phyloP scores from a whole-genome alignment of 1,139 yeast species.

The Taphrina pruni region DNA sequence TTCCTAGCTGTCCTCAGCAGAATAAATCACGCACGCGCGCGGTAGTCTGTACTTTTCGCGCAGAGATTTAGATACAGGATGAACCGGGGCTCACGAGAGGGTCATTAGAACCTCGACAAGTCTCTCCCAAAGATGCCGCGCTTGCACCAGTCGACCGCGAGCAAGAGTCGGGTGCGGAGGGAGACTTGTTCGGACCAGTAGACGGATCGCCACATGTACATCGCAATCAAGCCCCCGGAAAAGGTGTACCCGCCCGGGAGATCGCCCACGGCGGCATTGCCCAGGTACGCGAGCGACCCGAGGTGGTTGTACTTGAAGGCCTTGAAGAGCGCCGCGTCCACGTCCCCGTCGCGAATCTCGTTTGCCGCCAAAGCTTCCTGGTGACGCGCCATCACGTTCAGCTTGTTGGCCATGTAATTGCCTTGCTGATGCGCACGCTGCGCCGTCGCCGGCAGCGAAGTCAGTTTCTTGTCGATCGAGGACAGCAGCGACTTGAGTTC shows the following conservation, averaged over 20 bases:
- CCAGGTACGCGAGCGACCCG: conserved; percentile 68
- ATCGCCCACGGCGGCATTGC: conserved; percentile 70
- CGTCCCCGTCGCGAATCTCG: conserved; percentile 58
- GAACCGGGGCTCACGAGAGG: too few relatives aligned
- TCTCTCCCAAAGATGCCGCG: conserved; percentile 50
- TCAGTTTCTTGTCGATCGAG: conserved; percentile 64
- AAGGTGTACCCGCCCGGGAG: conserved; percentile 62
- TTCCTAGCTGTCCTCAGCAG: too few relatives aligned
- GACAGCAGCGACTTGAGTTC: conserved; percentile 59
- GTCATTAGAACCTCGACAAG: conserved; percentile 37
- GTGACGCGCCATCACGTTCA: conserved; percentile 58
- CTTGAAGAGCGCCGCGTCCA: conserved; percentile 61
- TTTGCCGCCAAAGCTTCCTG: conserved; percentile 52
- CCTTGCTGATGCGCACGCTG: conserved; percentile 74
- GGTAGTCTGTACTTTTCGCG: too few relatives aligned
- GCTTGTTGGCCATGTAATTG: conserved; percentile 62
- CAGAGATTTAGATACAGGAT: too few relatives aligned
- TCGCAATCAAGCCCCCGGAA: conserved; percentile 66
- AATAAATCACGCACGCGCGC: too few relatives aligned
- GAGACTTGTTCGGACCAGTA: conserved; percentile 70
- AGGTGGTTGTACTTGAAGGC: conserved; percentile 66
- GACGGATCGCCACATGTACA: conserved; percentile 71
- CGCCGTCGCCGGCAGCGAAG: conserved; percentile 71
- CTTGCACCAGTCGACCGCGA: conserved; percentile 68
- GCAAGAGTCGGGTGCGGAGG: conserved; percentile 62